A percentile compares a stretch with the other conserved stretches of the same genome.
Evolutionary conservation across 2,329 filamentous ascomycete genomes (phyloP).

Genomic region (Plectosphaerella sp.): DNA sequence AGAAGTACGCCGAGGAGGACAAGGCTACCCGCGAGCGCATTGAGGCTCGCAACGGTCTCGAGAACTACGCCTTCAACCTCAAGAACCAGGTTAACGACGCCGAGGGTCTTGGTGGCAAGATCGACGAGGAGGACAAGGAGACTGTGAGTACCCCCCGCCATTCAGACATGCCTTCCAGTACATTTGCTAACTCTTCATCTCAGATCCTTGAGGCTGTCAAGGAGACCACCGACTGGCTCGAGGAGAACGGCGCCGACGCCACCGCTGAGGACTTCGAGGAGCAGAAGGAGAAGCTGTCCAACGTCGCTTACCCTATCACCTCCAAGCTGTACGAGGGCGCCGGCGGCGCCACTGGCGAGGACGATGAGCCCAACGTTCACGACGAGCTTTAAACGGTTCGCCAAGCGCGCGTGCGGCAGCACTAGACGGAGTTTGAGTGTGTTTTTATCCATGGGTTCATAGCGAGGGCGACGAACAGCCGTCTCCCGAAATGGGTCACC

Average conservation of each 20-base stretch:
- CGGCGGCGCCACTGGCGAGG: constrained; percentile 56
- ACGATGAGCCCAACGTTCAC: constrained; percentile 64
- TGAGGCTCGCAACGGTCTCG: constrained; percentile 90
- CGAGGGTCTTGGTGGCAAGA: constrained; percentile 95
- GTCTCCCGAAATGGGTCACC: too few relatives aligned
- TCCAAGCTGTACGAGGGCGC: constrained; percentile 86
- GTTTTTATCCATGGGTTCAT: constrained; percentile 7
- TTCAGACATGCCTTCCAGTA: neutral
- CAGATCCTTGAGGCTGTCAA: constrained; percentile 91
- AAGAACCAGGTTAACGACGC: constrained; percentile 99
- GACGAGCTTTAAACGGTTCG: constrained; percentile 69
- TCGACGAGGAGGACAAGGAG: constrained; percentile 98
- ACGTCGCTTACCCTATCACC: constrained; percentile 96
- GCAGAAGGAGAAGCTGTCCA: constrained; percentile 98
- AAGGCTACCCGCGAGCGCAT: constrained; percentile 97
- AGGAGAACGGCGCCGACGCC: constrained; percentile 85
- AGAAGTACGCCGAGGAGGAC: constrained; percentile 99
- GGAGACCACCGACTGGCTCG: constrained; percentile 94
- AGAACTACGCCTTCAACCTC: constrained; percentile 98
- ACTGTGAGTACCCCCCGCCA: constrained; percentile 52
- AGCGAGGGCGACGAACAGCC: neutral
- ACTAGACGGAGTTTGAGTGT: neutral
- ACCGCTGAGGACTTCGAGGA: constrained; percentile 95
- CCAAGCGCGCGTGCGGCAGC: constrained; percentile 11
- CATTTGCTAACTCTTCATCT: constrained; percentile 21